These are phyloP conservation scores for Backusella sp. DNA, from an alignment of 192 early-diverging fungal species.

Conservation along the genomic window DNA sequence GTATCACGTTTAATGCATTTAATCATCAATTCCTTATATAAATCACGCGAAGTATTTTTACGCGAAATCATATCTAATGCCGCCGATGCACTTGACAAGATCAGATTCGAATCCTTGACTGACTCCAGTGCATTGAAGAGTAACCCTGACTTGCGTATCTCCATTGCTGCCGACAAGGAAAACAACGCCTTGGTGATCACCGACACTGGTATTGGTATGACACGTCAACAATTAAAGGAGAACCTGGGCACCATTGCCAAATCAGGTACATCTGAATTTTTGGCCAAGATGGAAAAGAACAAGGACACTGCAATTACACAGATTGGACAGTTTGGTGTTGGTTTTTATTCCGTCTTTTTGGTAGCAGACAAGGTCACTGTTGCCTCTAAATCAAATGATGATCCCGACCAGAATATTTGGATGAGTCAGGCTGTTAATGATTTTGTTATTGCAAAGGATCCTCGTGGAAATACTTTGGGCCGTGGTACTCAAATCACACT, in stretches of 20 bases:
- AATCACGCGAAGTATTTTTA: conserved; percentile 93
- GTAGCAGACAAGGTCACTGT: conserved; percentile 95
- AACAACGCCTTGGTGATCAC: conserved; percentile 76
- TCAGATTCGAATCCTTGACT: conserved; percentile 78
- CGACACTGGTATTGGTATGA: conserved; percentile 98
- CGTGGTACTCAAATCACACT: conserved; percentile 95
- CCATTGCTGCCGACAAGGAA: conserved; percentile 73
- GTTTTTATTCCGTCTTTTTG: conserved; percentile 98
- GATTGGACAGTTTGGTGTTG: conserved; percentile 99
- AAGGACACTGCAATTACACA: conserved; percentile 73
- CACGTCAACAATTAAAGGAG: conserved; percentile 78
- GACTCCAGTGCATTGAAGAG: conserved; percentile 57
- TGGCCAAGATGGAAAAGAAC: conserved; percentile 77
- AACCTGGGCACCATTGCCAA: conserved; percentile 98
- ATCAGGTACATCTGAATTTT: conserved; percentile 91
- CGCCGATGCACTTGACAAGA: conserved; percentile 96
- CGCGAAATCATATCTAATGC: conserved; percentile 96
- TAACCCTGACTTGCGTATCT: conserved; percentile 78
- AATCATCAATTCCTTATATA: conserved; percentile 97
- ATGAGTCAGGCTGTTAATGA: conserved; percentile 88
- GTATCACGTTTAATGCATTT: conserved; percentile 89
- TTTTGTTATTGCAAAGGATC: conserved; percentile 89
- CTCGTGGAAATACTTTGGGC: conserved; percentile 83
- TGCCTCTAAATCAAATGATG: conserved; percentile 85
- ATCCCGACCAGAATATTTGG: conserved; percentile 88